Conservation (phyloP, 208 protist genomes). For the Entamoeba invadens region DNA sequence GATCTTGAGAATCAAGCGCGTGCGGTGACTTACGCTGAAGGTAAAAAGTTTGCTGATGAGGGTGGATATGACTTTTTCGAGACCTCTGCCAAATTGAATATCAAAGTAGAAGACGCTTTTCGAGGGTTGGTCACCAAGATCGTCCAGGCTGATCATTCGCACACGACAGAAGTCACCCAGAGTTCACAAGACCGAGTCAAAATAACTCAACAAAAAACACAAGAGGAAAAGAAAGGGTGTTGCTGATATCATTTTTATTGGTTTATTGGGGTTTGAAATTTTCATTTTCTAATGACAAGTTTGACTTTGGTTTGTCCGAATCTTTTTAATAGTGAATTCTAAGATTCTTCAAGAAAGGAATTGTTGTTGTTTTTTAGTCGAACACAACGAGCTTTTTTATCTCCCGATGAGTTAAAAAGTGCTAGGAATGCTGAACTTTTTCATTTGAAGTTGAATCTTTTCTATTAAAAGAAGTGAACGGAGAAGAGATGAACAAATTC, state of each 20-base stretch:
- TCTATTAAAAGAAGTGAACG: no score
- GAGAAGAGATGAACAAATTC: no score
- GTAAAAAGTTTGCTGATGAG: not conserved
- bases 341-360: no score
- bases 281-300: no score
- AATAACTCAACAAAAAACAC: not conserved
- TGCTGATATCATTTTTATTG: not conserved
- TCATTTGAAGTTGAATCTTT: no score
- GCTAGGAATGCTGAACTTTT: no score
- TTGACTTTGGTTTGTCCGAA: no score
- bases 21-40: not conserved
- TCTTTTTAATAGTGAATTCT: no score
- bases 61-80: not conserved
- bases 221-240: not conserved
- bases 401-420: no score
- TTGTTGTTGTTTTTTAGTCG: no score
- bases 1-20: not conserved
- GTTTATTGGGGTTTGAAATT: no score
- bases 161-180: not conserved
- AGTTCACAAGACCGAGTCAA: not conserved
- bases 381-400: no score
- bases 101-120: not conserved
- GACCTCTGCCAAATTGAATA: not conserved
- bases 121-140: not conserved
- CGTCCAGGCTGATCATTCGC: not conserved